phyloP scores from a whole-genome alignment of 192 early-diverging fungal genomes.

The Backusella morwellensis region DNA sequence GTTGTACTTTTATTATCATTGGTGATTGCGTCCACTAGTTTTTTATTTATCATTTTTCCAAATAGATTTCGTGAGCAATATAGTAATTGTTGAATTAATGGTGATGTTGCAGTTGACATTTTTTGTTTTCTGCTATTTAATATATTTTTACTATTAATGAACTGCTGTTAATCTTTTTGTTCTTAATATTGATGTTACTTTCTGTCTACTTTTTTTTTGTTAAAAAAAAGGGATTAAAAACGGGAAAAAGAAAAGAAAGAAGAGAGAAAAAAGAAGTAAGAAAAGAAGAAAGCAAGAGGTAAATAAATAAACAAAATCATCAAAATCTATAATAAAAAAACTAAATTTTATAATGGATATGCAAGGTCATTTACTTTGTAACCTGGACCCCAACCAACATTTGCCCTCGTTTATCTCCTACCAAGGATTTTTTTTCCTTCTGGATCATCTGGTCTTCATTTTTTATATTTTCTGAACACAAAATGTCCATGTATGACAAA shows the following conservation, averaged over 20 bases:
- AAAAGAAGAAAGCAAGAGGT: background rate
- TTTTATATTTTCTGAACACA: background rate
- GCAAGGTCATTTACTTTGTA: conserved; percentile 8
- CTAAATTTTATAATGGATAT: background rate
- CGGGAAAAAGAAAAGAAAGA: background rate
- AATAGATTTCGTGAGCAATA: conserved; percentile 12
- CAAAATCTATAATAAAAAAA: background rate
- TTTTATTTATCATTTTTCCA: background rate
- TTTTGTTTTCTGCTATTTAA: background rate
- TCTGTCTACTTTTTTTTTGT: background rate
- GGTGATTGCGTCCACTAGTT: background rate
- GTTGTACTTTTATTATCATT: background rate
- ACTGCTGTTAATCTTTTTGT: background rate
- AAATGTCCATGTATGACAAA: background rate
- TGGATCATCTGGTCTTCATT: background rate
- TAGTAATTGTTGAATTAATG: conserved; percentile 11
- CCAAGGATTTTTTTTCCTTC: conserved; percentile 1
- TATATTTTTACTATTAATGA: background rate
- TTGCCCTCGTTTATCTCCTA: conserved; percentile 5
- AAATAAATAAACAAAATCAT: background rate
- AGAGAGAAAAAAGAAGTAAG: background rate
- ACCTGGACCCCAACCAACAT: conserved; percentile 7
- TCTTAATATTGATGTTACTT: background rate
- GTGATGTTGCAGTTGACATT: background rate
- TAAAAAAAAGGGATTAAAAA: background rate